Evolutionary conservation across 306 rosid genomes (phyloP).

Genomic region (Sophora flavescens): DNA sequence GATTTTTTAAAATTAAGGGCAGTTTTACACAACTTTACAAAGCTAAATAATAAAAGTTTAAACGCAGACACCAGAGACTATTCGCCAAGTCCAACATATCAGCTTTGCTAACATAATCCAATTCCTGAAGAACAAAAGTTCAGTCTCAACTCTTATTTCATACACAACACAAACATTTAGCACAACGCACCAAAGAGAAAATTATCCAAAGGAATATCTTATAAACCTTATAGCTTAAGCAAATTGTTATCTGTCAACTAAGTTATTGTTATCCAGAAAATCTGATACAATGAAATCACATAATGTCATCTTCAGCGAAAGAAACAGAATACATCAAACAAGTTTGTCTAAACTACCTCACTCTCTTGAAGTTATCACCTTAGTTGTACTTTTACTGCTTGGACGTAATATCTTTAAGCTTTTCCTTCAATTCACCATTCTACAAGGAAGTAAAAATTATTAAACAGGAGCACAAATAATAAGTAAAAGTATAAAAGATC

Average conservation of each 20-base stretch:
- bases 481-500: background rate
- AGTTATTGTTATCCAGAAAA: conserved; percentile 32
- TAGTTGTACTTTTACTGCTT: conserved; percentile 41
- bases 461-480: conserved; percentile 12
- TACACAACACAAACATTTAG: conserved; percentile 10
- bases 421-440: conserved; percentile 66
- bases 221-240: background rate
- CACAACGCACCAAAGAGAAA: background rate
- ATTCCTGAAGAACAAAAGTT: conserved; percentile 23
- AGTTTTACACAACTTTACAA: background rate
- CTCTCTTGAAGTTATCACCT: conserved; percentile 30
- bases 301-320: conserved; percentile 37
- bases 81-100: background rate
- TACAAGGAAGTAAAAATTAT: conserved; percentile 43
- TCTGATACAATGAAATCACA: conserved; percentile 25
- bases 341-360: conserved; percentile 39
- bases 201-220: conserved; percentile 6
- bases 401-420: conserved; percentile 51
- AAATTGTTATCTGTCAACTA: conserved; percentile 35
- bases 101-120: conserved; percentile 4
- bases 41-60: background rate
- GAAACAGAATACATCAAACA: conserved; percentile 36
- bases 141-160: conserved; percentile 6
- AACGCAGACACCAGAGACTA: background rate
- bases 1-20: too few species aligned